Conservation (phyloP, 176 grass and related monocot species). For the Zoysia japonica region DNA sequence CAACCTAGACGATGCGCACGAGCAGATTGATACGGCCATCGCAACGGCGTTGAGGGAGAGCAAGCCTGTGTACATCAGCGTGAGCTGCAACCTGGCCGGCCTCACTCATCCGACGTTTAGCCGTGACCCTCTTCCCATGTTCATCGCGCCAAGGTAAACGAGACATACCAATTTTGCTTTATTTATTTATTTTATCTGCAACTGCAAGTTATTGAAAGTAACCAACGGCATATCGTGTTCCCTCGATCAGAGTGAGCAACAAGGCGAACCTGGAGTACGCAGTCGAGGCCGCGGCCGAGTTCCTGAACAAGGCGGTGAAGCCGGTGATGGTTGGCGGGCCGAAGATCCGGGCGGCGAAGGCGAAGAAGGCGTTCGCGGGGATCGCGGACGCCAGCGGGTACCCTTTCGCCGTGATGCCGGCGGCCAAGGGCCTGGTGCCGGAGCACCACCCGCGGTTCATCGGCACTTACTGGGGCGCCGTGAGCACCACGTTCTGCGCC, state of each 20-base stretch:
- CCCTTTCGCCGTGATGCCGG: slow-evolving; percentile 66
- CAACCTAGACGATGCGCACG: slow-evolving; percentile 76
- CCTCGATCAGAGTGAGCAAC: slow-evolving; percentile 61
- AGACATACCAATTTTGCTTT: neutral
- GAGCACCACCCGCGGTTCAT: slow-evolving; percentile 82
- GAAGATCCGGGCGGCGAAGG: slow-evolving; percentile 65
- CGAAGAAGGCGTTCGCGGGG: slow-evolving; percentile 50
- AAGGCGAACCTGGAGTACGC: slow-evolving; percentile 58
- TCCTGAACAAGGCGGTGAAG: slow-evolving; percentile 73
- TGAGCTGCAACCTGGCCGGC: slow-evolving; percentile 70
- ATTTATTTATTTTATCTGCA: neutral
- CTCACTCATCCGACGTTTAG: slow-evolving; percentile 63
- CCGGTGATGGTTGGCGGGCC: slow-evolving; percentile 69
- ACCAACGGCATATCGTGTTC: neutral
- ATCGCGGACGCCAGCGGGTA: slow-evolving; percentile 57
- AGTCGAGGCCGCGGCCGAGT: slow-evolving; percentile 48
- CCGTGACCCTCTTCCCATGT: slow-evolving; percentile 64
- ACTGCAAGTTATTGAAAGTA: neutral
- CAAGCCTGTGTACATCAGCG: slow-evolving; percentile 82
- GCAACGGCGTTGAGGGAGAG: slow-evolving; percentile 65
- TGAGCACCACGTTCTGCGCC: slow-evolving; percentile 71
- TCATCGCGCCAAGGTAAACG: slow-evolving; percentile 62
- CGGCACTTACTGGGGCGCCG: slow-evolving; percentile 80
- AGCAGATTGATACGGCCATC: slow-evolving; percentile 83
- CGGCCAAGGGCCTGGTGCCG: slow-evolving; percentile 66